phyloP scores from a whole-genome alignment of 805 yeast species.

The Candida maris region DNA sequence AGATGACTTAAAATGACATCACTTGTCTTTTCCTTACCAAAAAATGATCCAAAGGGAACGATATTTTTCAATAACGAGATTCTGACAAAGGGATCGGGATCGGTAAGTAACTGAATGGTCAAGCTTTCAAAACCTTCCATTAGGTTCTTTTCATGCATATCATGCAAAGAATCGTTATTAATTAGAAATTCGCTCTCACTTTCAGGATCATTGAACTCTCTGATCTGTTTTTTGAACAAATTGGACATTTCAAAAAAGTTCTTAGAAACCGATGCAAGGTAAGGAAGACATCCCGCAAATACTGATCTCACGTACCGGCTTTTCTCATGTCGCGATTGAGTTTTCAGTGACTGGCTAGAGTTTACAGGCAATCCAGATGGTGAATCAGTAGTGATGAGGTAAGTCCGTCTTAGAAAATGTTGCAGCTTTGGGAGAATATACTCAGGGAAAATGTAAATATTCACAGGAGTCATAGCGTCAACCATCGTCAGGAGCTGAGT shows the following conservation, averaged over 20 bases:
- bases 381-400: constrained; percentile 25
- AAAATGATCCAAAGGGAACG: constrained; percentile 72
- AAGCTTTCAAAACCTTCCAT: constrained; percentile 60
- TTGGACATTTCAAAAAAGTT: constrained; percentile 61
- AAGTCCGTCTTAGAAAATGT: constrained; percentile 37
- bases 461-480: constrained; percentile 64
- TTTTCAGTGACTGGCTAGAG: constrained; percentile 3
- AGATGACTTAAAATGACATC: constrained; percentile 86
- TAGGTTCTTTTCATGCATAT: constrained; percentile 41
- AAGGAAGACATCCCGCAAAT: constrained; percentile 71
- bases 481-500: constrained; percentile 68
- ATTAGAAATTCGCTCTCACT: constrained; percentile 37
- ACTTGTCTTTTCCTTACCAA: constrained; percentile 84
- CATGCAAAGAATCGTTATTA: constrained; percentile 32
- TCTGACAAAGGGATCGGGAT: constrained; percentile 60
- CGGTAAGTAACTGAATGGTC: constrained; percentile 65
- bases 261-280: constrained; percentile 61
- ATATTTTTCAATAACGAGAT: constrained; percentile 67
- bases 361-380: constrained; percentile 11
- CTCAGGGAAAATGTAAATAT: constrained; percentile 74
- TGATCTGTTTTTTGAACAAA: constrained; percentile 36
- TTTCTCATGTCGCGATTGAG: constrained; percentile 6
- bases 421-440: constrained; percentile 72
- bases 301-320: constrained; percentile 52
- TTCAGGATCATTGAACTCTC: constrained; percentile 38